Evolutionary conservation across 768 basidiomycete genomes (phyloP).

Genomic region (Podaxis sp.): DNA sequence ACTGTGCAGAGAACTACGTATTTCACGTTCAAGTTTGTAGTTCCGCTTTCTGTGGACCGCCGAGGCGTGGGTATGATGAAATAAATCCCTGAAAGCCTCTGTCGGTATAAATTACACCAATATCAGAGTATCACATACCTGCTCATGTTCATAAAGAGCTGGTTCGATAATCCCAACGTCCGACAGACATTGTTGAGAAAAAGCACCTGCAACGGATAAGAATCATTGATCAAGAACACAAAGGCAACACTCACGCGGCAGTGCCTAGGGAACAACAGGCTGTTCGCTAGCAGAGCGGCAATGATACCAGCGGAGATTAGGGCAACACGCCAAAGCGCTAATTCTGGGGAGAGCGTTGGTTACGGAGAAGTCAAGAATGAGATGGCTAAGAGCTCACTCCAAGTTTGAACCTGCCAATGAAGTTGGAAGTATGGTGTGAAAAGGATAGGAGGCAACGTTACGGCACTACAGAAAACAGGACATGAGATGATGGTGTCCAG

Average conservation of each 20-base stretch:
- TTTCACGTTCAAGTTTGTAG: slow-evolving; percentile 40
- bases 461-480: neutral
- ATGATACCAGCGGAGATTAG: slow-evolving; percentile 48
- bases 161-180: slow-evolving; percentile 37
- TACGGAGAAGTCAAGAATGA: neutral
- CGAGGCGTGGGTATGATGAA: slow-evolving; percentile 25
- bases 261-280: slow-evolving; percentile 45
- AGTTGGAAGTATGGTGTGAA: neutral
- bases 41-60: slow-evolving; percentile 31
- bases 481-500: neutral
- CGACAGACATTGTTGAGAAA: slow-evolving; percentile 41
- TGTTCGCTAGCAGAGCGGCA: slow-evolving; percentile 43
- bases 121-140: slow-evolving; percentile 27
- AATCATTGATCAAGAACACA: neutral
- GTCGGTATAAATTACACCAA: neutral
- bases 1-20: slow-evolving; percentile 40
- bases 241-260: slow-evolving; percentile 33
- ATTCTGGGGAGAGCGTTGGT: slow-evolving; percentile 26
- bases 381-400: neutral
- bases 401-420: neutral
- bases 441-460: slow-evolving; percentile 3
- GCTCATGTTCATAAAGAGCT: slow-evolving; percentile 43
- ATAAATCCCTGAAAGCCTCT: slow-evolving; percentile 31
- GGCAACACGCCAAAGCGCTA: slow-evolving; percentile 37
- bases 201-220: slow-evolving; percentile 30